Evolutionary conservation across 768 basidiomycete species (phyloP).

Genomic region (Trametes cubensis): DNA sequence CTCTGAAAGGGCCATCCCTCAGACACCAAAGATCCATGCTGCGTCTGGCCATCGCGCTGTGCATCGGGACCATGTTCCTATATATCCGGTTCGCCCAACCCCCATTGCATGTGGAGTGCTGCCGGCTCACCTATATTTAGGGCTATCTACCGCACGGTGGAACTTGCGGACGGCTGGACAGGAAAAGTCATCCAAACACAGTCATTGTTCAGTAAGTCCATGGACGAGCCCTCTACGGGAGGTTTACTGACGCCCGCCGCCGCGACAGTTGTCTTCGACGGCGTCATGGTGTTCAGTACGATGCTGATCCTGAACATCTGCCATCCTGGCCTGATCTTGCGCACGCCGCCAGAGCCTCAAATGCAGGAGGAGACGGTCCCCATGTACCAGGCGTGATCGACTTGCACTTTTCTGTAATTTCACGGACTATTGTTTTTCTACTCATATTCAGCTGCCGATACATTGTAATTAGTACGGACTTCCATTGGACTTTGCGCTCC

Average conservation of each 20-base stretch:
- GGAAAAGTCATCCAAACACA: slow-evolving; percentile 3
- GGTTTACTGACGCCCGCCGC: background rate
- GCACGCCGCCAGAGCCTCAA: too few species aligned
- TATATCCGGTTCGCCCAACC: background rate
- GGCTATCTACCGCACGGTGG: background rate
- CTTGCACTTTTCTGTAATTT: too few species aligned
- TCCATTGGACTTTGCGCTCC: too few species aligned
- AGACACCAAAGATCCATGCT: background rate
- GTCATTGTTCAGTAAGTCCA: background rate
- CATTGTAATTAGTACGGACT: too few species aligned
- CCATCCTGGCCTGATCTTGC: background rate
- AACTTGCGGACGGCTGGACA: background rate
- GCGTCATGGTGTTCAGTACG: slow-evolving; percentile 3
- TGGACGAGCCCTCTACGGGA: too few species aligned
- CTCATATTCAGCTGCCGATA: too few species aligned
- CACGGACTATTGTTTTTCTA: too few species aligned
- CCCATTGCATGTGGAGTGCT: background rate
- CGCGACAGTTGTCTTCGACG: background rate
- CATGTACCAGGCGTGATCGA: too few species aligned
- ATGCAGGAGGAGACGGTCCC: too few species aligned
- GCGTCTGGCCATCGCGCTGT: background rate
- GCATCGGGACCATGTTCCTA: background rate
- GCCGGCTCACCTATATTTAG: background rate
- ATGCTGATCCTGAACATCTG: slow-evolving; percentile 6
- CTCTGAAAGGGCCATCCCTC: too few species aligned